Percentiles rank a stretch among this genome's conserved stretches.
These are phyloP conservation scores for Colletotrichum chrysophilum DNA, from an alignment of 2,329 filamentous ascomycete genomes.

Conservation along the genomic window DNA sequence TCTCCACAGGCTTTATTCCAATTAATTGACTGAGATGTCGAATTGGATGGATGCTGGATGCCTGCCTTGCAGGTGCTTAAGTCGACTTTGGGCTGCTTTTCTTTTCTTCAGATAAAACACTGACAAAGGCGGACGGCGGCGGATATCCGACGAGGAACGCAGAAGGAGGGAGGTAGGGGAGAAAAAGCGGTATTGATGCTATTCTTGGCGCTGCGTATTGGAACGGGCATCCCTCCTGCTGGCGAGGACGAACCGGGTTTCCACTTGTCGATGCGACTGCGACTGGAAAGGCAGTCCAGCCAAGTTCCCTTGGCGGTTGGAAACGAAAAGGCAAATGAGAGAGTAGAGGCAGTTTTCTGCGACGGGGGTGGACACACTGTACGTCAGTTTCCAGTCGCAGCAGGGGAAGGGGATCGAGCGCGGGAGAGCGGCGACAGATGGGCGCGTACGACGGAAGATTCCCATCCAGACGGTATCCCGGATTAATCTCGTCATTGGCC, in stretches of 20 bases:
- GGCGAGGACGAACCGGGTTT: not conserved
- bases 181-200: conserved; percentile 1
- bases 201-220: conserved; percentile 1
- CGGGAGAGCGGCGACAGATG: conserved; percentile 4
- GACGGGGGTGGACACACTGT: not conserved
- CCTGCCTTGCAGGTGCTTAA: not conserved
- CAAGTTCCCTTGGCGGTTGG: not conserved
- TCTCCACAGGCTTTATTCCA: not conserved
- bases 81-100: not conserved
- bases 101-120: conserved; percentile 11
- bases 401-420: not conserved
- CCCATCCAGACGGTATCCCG: not conserved
- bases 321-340: conserved; percentile 1
- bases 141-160: conserved; percentile 6
- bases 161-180: not conserved
- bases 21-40: not conserved
- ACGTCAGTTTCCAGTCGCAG: not conserved
- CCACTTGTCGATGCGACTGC: not conserved
- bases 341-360: not conserved
- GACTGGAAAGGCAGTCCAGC: not conserved
- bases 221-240: not conserved
- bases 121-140: not conserved
- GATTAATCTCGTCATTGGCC: not conserved
- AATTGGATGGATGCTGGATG: not conserved
- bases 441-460: not conserved